Conservation (phyloP, 2,329 filamentous ascomycete species). For the Exophiala calicioides region DNA sequence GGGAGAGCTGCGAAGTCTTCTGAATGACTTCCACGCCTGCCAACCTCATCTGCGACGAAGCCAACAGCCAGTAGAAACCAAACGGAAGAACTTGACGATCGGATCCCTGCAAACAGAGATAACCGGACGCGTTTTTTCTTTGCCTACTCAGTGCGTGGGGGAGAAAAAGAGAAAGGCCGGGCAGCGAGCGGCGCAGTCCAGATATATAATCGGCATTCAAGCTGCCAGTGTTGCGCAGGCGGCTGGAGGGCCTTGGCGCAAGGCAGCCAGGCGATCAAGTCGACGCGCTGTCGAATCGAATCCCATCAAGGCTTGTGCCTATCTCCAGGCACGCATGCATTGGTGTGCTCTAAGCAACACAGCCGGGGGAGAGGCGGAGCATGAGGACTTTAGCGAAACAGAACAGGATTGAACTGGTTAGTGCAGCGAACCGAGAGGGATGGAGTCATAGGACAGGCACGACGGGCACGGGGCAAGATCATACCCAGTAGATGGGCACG, state of each 20-base stretch:
- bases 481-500: too few relatives aligned
- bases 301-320: conserved; percentile 10
- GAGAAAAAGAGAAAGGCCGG: conserved; percentile 26
- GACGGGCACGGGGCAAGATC: too few relatives aligned
- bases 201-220: too few relatives aligned
- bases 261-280: conserved; percentile 19
- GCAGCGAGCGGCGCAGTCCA: conserved; percentile 6
- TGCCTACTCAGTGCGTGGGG: conserved; percentile 33
- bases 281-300: conserved; percentile 23
- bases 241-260: conserved; percentile 25
- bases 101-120: conserved; percentile 26
- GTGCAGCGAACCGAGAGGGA: too few relatives aligned
- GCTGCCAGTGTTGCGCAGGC: conserved; percentile 26
- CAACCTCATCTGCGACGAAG: conserved; percentile 23
- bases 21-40: conserved; percentile 36
- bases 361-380: background rate
- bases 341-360: background rate
- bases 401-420: background rate
- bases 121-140: conserved; percentile 25
- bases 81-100: conserved; percentile 29
- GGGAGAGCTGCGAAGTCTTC: conserved; percentile 58
- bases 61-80: conserved; percentile 25
- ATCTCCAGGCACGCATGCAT: conserved; percentile 21
- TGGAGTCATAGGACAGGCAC: too few relatives aligned
- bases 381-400: background rate